A percentile compares a stretch with the other conserved stretches of the same genome.
Conservation (phyloP, 2,329 filamentous ascomycete genomes). For the Nigrospora osmanthi region DNA sequence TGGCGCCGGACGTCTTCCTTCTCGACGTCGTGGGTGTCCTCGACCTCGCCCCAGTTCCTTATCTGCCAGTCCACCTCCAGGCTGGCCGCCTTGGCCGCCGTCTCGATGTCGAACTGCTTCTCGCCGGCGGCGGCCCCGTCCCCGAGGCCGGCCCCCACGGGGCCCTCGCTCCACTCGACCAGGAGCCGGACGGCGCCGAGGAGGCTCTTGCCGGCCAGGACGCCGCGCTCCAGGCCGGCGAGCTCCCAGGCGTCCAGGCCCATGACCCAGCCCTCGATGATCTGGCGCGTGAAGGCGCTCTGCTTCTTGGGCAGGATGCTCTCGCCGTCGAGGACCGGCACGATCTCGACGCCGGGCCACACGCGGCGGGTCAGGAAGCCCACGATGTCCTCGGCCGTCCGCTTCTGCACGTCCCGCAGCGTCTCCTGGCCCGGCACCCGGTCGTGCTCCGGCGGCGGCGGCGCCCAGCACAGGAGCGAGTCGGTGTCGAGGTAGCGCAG, state of each 20-base stretch:
- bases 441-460: conserved; percentile 41
- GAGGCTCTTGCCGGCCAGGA: conserved; percentile 81
- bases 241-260: conserved; percentile 72
- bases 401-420: conserved; percentile 66
- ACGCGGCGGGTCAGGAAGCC: conserved; percentile 62
- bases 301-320: conserved; percentile 73
- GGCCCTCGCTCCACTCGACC: conserved; percentile 79
- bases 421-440: conserved; percentile 42
- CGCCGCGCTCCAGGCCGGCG: conserved; percentile 75
- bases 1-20: conserved; percentile 84
- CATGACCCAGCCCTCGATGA: conserved; percentile 70
- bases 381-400: conserved; percentile 62
- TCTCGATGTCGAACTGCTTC: conserved; percentile 65
- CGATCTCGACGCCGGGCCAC: conserved; percentile 77
- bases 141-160: conserved; percentile 39
- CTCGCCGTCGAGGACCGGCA: conserved; percentile 70
- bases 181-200: conserved; percentile 69
- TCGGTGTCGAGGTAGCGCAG: conserved; percentile 90
- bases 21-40: conserved; percentile 96
- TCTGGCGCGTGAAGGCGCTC: conserved; percentile 63
- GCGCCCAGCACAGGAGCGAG: conserved; percentile 83
- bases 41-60: conserved; percentile 87
- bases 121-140: conserved; percentile 16
- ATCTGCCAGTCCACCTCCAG: conserved; percentile 90
- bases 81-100: conserved; percentile 70